Conservation (phyloP, 139 green algal species). For the Chlamydomonas applanata region DNA sequence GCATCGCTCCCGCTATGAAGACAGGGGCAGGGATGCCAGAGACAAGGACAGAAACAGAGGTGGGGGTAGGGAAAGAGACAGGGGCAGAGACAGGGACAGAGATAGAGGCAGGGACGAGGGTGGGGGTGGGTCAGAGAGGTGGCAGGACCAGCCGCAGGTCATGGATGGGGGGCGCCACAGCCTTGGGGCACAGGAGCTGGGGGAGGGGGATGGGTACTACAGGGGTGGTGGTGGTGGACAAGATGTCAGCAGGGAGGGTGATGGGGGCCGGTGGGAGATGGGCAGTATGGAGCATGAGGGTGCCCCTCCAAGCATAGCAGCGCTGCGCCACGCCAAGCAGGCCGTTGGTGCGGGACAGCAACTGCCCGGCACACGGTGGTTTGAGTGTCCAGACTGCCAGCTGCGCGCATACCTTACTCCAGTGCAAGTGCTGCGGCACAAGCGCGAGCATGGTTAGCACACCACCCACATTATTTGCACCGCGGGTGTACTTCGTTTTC, state of each 20-base stretch:
- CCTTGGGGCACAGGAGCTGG: background rate
- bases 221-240: background rate
- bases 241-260: background rate
- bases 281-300: background rate
- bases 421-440: conserved; percentile 34
- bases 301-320: background rate
- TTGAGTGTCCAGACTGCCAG: conserved; percentile 25
- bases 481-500: no score
- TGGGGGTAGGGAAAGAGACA: no score
- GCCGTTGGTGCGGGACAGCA: no score
- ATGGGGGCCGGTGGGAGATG: background rate
- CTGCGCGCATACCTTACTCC: conserved; percentile 13
- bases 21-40: no score
- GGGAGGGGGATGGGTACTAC: background rate
- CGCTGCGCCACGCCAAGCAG: background rate
- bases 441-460: conserved; percentile 3
- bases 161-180: no score
- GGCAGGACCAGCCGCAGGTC: no score
- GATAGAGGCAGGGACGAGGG: no score
- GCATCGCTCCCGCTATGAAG: no score
- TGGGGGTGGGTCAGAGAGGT: no score
- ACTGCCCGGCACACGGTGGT: background rate
- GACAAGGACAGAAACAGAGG: no score
- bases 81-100: no score
- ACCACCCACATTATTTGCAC: no score